Evolutionary conservation across 768 basidiomycete genomes (phyloP), one percentile per base, ranked within the genome.

Genomic region (Daedalea quercina): DNA sequence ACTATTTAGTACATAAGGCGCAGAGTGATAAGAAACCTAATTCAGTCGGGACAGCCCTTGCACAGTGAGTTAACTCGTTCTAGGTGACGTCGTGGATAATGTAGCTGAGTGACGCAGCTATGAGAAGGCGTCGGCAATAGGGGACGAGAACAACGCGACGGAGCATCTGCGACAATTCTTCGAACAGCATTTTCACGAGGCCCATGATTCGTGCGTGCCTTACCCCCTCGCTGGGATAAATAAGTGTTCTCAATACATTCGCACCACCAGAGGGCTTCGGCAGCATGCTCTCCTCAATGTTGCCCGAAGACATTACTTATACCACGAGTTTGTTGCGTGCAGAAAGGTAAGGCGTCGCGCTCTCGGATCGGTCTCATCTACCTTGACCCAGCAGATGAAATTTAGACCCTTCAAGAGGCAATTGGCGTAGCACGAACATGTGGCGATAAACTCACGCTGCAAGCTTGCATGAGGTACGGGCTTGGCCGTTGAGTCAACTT

Each of bases 151-250:
- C 43, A 58, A 77, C 9, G 88, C 87, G 0, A 74, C 79, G 2
- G 88, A 90, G 57, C 84, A 81, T 58, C 68, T 93, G 35, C 78
- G 89, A 31, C 72, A 79, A 49, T 93, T 87, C 65, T 93, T 92
- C 58, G 90, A 92, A 63, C 90, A 92, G 54, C 85, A 81, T 61
- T 93, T 93, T 61, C 85, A 90, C 56, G 82, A 86, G 52, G 77
- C 74, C 31, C 84, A 81, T 57, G 89, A 92, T 65, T 92, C 88
- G 89, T 90, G 54, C 60, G 88, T 74, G 42, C 40, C 11, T 37
- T 13, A 15, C 53, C 17, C 22, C 22, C 4, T 22, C 25, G 12
- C 24, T n/a, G 25, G 47, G 19, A 23, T 37, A 58, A 13, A 22
- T 20, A 37, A 40, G 9, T 35, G n/a, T 7, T 34, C 22, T 31